Base-by-base conservation (phyloP, 208 protist species). In the Vickermania ingenoplastis region DNA sequence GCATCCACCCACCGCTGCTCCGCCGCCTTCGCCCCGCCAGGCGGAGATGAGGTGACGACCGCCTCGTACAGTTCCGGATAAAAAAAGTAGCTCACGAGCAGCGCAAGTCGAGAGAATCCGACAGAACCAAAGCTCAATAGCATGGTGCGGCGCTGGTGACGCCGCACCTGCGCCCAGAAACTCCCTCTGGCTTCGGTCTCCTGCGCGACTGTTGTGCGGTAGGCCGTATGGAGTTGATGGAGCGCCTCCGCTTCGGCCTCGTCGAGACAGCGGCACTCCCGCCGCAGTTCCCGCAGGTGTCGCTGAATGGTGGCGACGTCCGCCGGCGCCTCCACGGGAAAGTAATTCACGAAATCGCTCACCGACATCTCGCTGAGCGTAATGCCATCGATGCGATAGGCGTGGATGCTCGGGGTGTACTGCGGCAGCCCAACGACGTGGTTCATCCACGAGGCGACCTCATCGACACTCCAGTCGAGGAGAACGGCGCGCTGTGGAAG, bases 381-480 rank as follows among this genome's bases (percentile, higher is more conserved):
- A 17, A 69, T 62, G 41, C 78, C 78, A 55, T 84, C 78, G 0
- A 84, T 53, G 5, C 66, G 59, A 60, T 84, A 63, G 48, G 73
- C 74, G 25, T 69, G 73, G 41, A 77, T 31, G 59, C 67, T 78
- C 23, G 41, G 41, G 28, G 57, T 65, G 62, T 79, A 80, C 65
- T 84, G 73, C 41, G 73, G 21, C 57, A 78, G 80, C 17, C 78
- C 78, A 24, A 84, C 63, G 21, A 67, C 74, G 67, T 74, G 57
- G 51, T 74, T 77, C 69, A 84, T 73, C 78, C 78, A 84, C 48
- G 65, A 56, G 66, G 67, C 73, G 5, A 80, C 78, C 55, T 84
- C 78, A 0, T 29, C 41, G 5, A 68, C 69, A 0, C 60, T 58
- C 78, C 78, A 84, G 13, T 75, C 41, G 29, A 57, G 31, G n/a